These are phyloP conservation scores for Kwoniella newhampshirensis DNA, from an alignment of 768 basidiomycete species.

Conservation along the genomic window DNA sequence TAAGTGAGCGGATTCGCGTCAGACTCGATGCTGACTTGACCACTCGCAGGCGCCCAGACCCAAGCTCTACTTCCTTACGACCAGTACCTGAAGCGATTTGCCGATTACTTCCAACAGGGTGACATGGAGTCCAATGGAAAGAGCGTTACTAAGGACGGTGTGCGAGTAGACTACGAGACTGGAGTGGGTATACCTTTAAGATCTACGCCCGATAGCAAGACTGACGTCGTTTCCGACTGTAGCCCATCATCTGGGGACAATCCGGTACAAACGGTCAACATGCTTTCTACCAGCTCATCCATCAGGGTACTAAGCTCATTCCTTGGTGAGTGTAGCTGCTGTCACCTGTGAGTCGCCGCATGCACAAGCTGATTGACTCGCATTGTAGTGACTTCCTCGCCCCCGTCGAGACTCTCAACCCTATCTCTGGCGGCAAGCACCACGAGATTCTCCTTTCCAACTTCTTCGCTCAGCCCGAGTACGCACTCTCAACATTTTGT, in stretches of 20 bases:
- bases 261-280: slow-evolving; percentile 98
- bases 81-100: slow-evolving; percentile 98
- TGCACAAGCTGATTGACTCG: not conserved
- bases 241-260: slow-evolving; percentile 99
- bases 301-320: slow-evolving; percentile 56
- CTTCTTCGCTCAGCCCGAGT: slow-evolving; percentile 95
- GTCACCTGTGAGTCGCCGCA: not conserved
- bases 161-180: slow-evolving; percentile 92
- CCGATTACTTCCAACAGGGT: slow-evolving; percentile 99
- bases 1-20: slow-evolving; percentile 9
- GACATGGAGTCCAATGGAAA: slow-evolving; percentile 99
- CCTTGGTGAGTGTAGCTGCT: slow-evolving; percentile 49
- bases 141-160: slow-evolving; percentile 87
- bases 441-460: slow-evolving; percentile 97
- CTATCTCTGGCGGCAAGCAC: slow-evolving; percentile 78
- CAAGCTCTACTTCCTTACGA: slow-evolving; percentile 95
- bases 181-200: too few relatives aligned
- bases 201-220: too few relatives aligned
- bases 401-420: slow-evolving; percentile 61
- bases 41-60: slow-evolving; percentile 73
- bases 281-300: slow-evolving; percentile 92
- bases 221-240: slow-evolving; percentile 4
- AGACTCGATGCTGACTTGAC: not conserved
- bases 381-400: slow-evolving; percentile 53
- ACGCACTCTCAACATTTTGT: slow-evolving; percentile 20